Percentiles rank a stretch among this genome's conserved stretches.
These are phyloP conservation scores for Neurospora tetrasperma DNA, from an alignment of 495 filamentous ascomycete genomes.

Conservation along the genomic window DNA sequence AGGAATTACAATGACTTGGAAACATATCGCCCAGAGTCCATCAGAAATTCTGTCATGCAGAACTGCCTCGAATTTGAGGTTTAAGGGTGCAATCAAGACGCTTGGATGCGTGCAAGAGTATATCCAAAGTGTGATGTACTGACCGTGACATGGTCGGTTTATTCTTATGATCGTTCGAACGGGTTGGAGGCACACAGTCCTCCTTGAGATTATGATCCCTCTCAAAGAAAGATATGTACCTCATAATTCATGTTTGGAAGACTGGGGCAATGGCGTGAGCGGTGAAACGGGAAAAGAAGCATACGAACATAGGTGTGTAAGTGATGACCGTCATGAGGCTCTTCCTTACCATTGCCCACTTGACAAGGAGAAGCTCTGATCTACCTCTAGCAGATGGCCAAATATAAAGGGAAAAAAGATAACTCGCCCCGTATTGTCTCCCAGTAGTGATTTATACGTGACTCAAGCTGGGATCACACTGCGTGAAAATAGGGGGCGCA, in stretches of 20 bases:
- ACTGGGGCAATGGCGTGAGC: neutral
- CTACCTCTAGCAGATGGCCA: too few relatives aligned
- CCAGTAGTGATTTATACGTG: neutral
- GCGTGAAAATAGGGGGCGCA: neutral
- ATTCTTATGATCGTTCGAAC: neutral
- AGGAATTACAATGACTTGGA: neutral
- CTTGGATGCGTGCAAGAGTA: neutral
- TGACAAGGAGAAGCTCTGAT: neutral
- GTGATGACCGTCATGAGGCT: neutral
- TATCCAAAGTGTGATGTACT: neutral
- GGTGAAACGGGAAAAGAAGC: neutral
- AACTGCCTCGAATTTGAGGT: neutral
- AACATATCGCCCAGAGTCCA: neutral
- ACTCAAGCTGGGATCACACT: neutral
- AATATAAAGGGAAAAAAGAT: neutral
- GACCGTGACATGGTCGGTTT: neutral
- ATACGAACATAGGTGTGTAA: neutral
- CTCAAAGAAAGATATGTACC: neutral
- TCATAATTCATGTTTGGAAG: neutral
- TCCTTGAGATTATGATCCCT: neutral
- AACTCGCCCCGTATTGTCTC: neutral
- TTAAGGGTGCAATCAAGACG: neutral
- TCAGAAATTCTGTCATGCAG: neutral
- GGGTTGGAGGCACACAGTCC: neutral
- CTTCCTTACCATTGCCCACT: neutral